A percentile compares a stretch with the other conserved stretches of the same genome.
Evolutionary conservation across 192 early-diverging fungal species (phyloP).

Genomic region (Chytriomyces sp.): DNA sequence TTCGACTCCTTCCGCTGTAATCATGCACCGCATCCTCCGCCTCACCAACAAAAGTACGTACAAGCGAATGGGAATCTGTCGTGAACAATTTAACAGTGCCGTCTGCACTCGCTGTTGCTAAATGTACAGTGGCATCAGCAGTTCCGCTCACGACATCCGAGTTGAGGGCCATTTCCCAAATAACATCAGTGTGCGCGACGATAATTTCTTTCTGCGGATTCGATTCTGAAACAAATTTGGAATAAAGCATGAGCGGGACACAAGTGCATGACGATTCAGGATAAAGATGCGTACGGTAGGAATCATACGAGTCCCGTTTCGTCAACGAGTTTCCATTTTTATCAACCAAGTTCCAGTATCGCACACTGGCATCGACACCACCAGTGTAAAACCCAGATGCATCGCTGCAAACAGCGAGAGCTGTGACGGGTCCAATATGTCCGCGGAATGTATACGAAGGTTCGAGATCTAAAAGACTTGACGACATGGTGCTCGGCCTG

Average conservation of each 20-base stretch:
- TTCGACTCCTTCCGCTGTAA: not conserved
- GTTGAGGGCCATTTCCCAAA: slow-evolving; percentile 80
- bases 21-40: not conserved
- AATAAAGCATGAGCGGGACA: not conserved
- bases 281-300: not conserved
- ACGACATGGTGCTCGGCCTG: slow-evolving; percentile 13
- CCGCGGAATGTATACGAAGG: slow-evolving; percentile 78
- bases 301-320: slow-evolving; percentile 1
- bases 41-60: not conserved
- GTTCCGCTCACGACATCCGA: slow-evolving; percentile 44
- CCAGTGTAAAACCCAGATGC: slow-evolving; percentile 70
- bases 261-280: no score
- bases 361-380: slow-evolving; percentile 74
- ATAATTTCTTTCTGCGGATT: slow-evolving; percentile 55
- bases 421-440: slow-evolving; percentile 70
- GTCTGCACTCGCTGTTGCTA: slow-evolving; percentile 80
- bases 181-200: slow-evolving; percentile 80
- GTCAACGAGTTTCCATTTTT: slow-evolving; percentile 45
- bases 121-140: not conserved
- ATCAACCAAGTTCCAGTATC: slow-evolving; percentile 61
- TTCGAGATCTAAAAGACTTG: slow-evolving; percentile 57
- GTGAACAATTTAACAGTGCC: slow-evolving; percentile 82
- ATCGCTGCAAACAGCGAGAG: slow-evolving; percentile 65
- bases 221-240: not conserved
- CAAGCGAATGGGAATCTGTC: slow-evolving; percentile 43